Percentiles rank a stretch among this genome's conserved stretches.
These are phyloP conservation scores for Paraurostyla sp. DNA, from an alignment of 73 alveolate genomes.

Conservation along the genomic window DNA sequence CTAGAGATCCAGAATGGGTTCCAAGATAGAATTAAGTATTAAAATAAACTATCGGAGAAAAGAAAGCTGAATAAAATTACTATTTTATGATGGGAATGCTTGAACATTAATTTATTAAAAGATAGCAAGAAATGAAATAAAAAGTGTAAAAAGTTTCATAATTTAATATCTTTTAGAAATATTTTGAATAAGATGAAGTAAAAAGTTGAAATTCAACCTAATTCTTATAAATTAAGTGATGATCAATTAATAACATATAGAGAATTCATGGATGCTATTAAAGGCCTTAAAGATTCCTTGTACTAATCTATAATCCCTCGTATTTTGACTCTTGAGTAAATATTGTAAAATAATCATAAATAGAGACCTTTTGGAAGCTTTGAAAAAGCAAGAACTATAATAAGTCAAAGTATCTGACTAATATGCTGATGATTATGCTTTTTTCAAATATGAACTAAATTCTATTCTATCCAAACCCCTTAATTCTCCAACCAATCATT, in stretches of 20 bases:
- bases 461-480: not conserved
- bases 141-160: not conserved
- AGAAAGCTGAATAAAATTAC: constrained; percentile 20
- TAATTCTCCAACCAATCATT: not conserved
- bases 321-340: not conserved
- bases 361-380: not conserved
- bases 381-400: not conserved
- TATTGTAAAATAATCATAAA: not conserved
- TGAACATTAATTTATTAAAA: constrained; percentile 1
- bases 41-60: not conserved
- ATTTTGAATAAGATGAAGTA: no score
- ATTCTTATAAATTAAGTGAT: not conserved
- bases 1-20: not conserved
- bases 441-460: constrained; percentile 15
- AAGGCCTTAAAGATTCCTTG: constrained; percentile 22
- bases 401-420: not conserved
- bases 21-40: not conserved
- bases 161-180: no score
- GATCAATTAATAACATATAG: constrained; percentile 1
- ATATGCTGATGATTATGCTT: not conserved
- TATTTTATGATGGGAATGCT: constrained; percentile 8
- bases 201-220: not conserved
- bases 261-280: constrained; percentile 45
- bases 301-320: constrained; percentile 7
- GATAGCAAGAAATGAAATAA: not conserved